Percentiles rank a stretch among this genome's conserved stretches.
Evolutionary conservation across 768 basidiomycete species (phyloP).

Genomic region (Tylopilus balloui): DNA sequence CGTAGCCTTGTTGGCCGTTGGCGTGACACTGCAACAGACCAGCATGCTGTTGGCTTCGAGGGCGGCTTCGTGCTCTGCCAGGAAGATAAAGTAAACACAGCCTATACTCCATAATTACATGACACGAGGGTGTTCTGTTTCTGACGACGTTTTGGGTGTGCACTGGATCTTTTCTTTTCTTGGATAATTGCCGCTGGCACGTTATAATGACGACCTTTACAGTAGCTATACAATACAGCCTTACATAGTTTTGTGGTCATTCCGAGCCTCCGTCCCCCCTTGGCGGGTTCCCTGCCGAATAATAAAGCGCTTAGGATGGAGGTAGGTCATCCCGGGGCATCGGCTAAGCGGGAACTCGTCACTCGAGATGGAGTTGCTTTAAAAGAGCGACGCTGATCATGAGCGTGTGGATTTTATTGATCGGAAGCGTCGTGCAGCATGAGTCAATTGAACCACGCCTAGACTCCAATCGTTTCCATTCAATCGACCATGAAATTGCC

Average conservation of each 20-base stretch:
- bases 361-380: neutral
- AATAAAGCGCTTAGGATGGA: conserved; percentile 6
- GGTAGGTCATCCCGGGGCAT: conserved; percentile 19
- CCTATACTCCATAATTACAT: conserved; percentile 13
- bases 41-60: conserved; percentile 42
- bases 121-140: conserved; percentile 15
- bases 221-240: conserved; percentile 13
- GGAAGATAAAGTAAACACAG: conserved; percentile 24
- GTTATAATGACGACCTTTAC: conserved; percentile 14
- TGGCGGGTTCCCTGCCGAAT: conserved; percentile 4
- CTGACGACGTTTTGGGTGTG: conserved; percentile 4
- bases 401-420: conserved; percentile 3
- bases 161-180: conserved; percentile 10
- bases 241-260: neutral
- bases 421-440: neutral
- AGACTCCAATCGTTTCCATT: neutral
- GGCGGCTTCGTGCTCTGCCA: conserved; percentile 45
- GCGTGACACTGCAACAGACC: conserved; percentile 45
- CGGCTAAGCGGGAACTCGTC: conserved; percentile 1
- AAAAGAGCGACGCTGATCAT: conserved; percentile 12
- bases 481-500: conserved; percentile 6
- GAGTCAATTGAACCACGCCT: neutral
- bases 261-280: neutral
- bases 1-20: conserved; percentile 50
- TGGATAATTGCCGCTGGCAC: conserved; percentile 11